Evolutionary conservation across 305 asterid genomes (phyloP).

Genomic region (Fraxinus velutina): DNA sequence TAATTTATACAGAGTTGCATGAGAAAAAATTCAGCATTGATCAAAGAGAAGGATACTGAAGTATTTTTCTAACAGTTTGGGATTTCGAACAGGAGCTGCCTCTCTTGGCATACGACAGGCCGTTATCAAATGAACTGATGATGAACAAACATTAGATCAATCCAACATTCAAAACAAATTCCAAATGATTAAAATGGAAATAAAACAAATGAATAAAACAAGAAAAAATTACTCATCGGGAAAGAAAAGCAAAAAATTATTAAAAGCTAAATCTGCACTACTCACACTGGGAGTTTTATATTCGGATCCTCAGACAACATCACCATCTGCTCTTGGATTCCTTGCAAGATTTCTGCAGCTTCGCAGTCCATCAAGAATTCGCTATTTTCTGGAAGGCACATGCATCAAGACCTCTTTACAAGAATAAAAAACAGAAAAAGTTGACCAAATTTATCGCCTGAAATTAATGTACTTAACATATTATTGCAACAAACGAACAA

Average conservation of each 20-base stretch:
- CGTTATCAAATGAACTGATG: slow-evolving; percentile 71
- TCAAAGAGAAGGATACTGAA: slow-evolving; percentile 67
- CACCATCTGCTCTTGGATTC: slow-evolving; percentile 78
- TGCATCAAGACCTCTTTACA: slow-evolving; percentile 26
- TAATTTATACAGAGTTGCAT: not conserved
- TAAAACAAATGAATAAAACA: not conserved
- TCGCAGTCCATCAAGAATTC: slow-evolving; percentile 87
- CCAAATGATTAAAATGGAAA: not conserved
- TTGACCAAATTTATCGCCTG: slow-evolving; percentile 1
- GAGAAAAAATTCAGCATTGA: not conserved
- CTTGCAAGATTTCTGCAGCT: slow-evolving; percentile 71
- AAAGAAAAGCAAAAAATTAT: not conserved
- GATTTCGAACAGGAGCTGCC: slow-evolving; percentile 45
- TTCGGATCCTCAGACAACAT: slow-evolving; percentile 77
- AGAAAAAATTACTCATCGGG: not conserved
- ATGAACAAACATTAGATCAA: slow-evolving; percentile 17
- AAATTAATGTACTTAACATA: not conserved
- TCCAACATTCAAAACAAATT: slow-evolving; percentile 5
- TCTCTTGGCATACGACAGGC: slow-evolving; percentile 70
- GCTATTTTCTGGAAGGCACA: slow-evolving; percentile 49
- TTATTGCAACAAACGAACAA: slow-evolving; percentile 11
- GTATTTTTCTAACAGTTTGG: slow-evolving; percentile 48
- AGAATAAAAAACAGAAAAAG: slow-evolving; percentile 7
- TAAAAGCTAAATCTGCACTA: slow-evolving; percentile 22
- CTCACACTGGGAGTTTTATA: slow-evolving; percentile 79